A percentile compares a stretch with the other conserved stretches of the same genome.
Conservation (phyloP, 2,329 filamentous ascomycete species). For the Thelonectria blattea region DNA sequence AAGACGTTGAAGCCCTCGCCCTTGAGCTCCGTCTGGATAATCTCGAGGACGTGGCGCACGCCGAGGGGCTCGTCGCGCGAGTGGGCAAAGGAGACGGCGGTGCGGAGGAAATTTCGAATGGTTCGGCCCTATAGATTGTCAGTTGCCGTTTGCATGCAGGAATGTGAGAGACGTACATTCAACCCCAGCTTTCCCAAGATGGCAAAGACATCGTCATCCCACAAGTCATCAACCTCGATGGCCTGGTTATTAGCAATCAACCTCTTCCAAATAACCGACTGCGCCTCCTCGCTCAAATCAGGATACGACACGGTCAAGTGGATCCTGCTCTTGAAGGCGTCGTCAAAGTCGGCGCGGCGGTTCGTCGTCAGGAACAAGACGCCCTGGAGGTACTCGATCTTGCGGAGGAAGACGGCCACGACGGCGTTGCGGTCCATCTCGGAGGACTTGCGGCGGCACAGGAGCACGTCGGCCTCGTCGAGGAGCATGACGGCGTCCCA, state of each 20-base stretch:
- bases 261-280: constrained; percentile 5
- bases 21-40: constrained; percentile 11
- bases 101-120: constrained; percentile 10
- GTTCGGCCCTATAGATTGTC: constrained; percentile 3
- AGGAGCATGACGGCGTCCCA: constrained; percentile 11
- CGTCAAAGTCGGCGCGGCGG: constrained; percentile 10
- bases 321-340: constrained; percentile 13
- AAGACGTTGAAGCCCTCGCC: constrained; percentile 8
- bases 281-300: constrained; percentile 2
- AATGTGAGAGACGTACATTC: neutral
- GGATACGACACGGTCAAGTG: constrained; percentile 13
- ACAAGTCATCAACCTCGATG: neutral
- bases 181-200: constrained; percentile 10
- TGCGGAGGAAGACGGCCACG: constrained; percentile 9
- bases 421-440: constrained; percentile 12
- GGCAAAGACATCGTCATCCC: constrained; percentile 1
- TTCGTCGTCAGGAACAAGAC: constrained; percentile 15
- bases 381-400: constrained; percentile 15
- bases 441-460: constrained; percentile 12
- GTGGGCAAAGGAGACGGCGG: constrained; percentile 11
- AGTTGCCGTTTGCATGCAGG: neutral
- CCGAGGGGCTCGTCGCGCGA: constrained; percentile 1
- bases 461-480: constrained; percentile 14
- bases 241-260: constrained; percentile 9
- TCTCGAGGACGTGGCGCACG: constrained; percentile 2